Conservation (phyloP, 805 yeast species). For the Teunomyces aglyptinius region DNA sequence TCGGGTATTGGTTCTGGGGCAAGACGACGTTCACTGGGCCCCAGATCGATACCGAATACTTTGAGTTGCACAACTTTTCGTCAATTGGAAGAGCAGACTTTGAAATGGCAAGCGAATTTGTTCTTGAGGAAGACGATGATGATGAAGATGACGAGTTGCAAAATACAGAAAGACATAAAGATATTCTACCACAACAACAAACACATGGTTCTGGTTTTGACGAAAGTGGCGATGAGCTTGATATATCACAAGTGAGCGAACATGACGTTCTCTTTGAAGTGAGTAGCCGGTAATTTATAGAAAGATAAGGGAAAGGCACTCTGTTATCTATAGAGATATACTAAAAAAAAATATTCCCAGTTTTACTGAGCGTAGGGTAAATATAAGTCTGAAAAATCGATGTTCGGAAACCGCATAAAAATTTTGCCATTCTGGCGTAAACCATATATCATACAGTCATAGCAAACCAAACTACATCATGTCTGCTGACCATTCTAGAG, state of each 20-base stretch:
- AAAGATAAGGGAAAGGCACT: background rate
- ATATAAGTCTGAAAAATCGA: conserved; percentile 7
- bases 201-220: background rate
- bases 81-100: conserved; percentile 14
- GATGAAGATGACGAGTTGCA: conserved; percentile 1
- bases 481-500: conserved; percentile 98
- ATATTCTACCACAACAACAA: background rate
- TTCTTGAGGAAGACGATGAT: conserved; percentile 16
- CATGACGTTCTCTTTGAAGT: conserved; percentile 9
- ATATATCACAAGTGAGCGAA: conserved; percentile 9
- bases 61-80: conserved; percentile 34
- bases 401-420: conserved; percentile 4
- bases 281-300: background rate
- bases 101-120: conserved; percentile 7
- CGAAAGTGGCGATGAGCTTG: conserved; percentile 3
- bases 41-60: conserved; percentile 43
- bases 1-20: conserved; percentile 65
- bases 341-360: background rate
- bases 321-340: background rate
- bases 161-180: background rate
- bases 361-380: conserved; percentile 4
- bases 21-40: conserved; percentile 63
- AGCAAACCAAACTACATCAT: conserved; percentile 28
- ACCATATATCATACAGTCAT: conserved; percentile 1
- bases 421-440: background rate